Conservation (phyloP, 257 asterid species). For the Lavandula angustifolia region DNA sequence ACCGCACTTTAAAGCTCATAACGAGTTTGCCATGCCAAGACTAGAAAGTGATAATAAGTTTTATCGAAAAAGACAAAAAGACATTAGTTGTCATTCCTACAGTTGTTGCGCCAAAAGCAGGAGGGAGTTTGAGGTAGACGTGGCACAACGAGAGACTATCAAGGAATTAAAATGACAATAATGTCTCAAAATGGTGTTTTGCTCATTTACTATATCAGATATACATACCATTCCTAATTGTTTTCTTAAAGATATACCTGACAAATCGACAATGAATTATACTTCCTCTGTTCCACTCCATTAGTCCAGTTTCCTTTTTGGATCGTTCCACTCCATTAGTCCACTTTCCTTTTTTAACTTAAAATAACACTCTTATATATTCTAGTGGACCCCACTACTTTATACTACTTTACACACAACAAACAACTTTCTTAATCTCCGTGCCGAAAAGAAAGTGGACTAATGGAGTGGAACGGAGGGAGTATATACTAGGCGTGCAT, state of each 20-base stretch:
- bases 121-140: background rate
- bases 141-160: background rate
- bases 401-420: no score
- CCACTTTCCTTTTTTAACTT: no score
- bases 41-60: constrained; percentile 16
- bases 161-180: background rate
- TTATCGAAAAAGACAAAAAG: background rate
- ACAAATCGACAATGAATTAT: no score
- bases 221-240: background rate
- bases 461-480: no score
- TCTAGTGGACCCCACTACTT: no score
- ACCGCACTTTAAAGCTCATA: constrained; percentile 24
- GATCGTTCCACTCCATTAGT: no score
- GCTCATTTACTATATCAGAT: background rate
- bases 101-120: background rate
- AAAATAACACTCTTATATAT: no score
- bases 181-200: background rate
- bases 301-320: no score
- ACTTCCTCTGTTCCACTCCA: no score
- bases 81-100: background rate
- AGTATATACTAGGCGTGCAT: background rate
- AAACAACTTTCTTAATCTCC: no score
- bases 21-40: constrained; percentile 7
- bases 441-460: no score
- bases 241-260: background rate